Percentiles rank a stretch among this genome's conserved stretches.
These are phyloP conservation scores for Aspergillus latus DNA, from an alignment of 2,329 filamentous ascomycete genomes.

Conservation along the genomic window DNA sequence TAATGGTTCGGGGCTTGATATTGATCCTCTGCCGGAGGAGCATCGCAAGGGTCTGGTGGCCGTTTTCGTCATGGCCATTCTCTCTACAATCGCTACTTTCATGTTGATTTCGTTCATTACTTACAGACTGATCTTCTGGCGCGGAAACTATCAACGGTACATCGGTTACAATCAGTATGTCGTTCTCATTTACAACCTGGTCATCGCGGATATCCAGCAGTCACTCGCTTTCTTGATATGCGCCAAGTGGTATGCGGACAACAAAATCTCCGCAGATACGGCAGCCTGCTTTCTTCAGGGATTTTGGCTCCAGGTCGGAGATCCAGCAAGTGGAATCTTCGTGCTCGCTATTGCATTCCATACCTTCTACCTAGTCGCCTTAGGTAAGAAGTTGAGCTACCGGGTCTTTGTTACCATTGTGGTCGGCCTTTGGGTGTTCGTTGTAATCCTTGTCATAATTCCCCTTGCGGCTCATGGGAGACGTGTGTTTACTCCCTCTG, in stretches of 20 bases:
- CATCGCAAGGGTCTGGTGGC: constrained; percentile 48
- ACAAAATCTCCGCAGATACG: constrained; percentile 47
- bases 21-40: constrained; percentile 36
- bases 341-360: constrained; percentile 57
- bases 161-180: constrained; percentile 57
- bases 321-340: constrained; percentile 54
- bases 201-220: constrained; percentile 55
- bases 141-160: constrained; percentile 48
- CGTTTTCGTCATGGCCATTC: constrained; percentile 47
- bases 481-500: constrained; percentile 50
- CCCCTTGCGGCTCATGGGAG: constrained; percentile 45
- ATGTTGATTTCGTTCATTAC: constrained; percentile 51
- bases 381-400: constrained; percentile 49
- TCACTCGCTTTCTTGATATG: constrained; percentile 52
- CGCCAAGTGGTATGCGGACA: constrained; percentile 47
- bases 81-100: constrained; percentile 49
- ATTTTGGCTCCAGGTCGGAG: constrained; percentile 54
- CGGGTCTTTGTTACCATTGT: constrained; percentile 46
- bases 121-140: constrained; percentile 53
- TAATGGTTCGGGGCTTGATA: constrained; percentile 19
- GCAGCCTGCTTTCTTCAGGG: constrained; percentile 52
- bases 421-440: constrained; percentile 47
- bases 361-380: constrained; percentile 52
- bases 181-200: constrained; percentile 55
- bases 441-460: constrained; percentile 48